Conservation (phyloP, 768 basidiomycete species). For the Boletellus ananiceps region DNA sequence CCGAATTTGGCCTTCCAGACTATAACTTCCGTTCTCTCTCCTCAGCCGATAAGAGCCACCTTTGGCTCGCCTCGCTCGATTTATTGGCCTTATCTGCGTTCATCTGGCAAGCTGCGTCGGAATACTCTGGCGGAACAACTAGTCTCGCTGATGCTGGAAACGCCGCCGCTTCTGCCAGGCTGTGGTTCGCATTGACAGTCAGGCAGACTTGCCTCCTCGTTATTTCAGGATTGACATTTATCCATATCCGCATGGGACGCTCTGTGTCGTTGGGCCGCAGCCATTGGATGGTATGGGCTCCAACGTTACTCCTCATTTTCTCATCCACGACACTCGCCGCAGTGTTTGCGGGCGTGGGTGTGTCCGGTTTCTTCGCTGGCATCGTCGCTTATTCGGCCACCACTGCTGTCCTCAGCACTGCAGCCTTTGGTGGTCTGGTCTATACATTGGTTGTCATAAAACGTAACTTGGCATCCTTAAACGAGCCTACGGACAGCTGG, state of each 20-base stretch:
- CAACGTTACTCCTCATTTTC: slow-evolving; percentile 49
- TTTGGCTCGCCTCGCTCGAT: slow-evolving; percentile 71
- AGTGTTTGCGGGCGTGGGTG: slow-evolving; percentile 49
- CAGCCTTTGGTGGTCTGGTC: slow-evolving; percentile 55
- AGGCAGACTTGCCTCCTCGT: slow-evolving; percentile 67
- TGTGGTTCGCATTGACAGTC: slow-evolving; percentile 68
- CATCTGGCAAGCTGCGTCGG: slow-evolving; percentile 59
- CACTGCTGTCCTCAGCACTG: slow-evolving; percentile 47
- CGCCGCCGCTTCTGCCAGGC: slow-evolving; percentile 49
- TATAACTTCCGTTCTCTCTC: slow-evolving; percentile 54
- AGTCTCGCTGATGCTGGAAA: slow-evolving; percentile 43
- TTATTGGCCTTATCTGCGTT: slow-evolving; percentile 58
- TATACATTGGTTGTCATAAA: slow-evolving; percentile 62
- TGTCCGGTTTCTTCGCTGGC: slow-evolving; percentile 56
- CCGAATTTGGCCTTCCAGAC: slow-evolving; percentile 72
- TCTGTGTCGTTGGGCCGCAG: slow-evolving; percentile 64
- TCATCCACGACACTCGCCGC: slow-evolving; percentile 58
- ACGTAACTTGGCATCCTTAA: slow-evolving; percentile 54
- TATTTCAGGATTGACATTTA: slow-evolving; percentile 54
- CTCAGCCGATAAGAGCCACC: slow-evolving; percentile 61
- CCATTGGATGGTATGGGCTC: slow-evolving; percentile 74
- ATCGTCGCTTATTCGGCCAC: slow-evolving; percentile 53
- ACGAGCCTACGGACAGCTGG: slow-evolving; percentile 54
- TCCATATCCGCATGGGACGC: slow-evolving; percentile 67
- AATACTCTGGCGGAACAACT: slow-evolving; percentile 45